Percentiles rank a stretch among this genome's conserved stretches.
Evolutionary conservation across 2,329 filamentous ascomycete species (phyloP).

Genomic region (Fusarium sp.): DNA sequence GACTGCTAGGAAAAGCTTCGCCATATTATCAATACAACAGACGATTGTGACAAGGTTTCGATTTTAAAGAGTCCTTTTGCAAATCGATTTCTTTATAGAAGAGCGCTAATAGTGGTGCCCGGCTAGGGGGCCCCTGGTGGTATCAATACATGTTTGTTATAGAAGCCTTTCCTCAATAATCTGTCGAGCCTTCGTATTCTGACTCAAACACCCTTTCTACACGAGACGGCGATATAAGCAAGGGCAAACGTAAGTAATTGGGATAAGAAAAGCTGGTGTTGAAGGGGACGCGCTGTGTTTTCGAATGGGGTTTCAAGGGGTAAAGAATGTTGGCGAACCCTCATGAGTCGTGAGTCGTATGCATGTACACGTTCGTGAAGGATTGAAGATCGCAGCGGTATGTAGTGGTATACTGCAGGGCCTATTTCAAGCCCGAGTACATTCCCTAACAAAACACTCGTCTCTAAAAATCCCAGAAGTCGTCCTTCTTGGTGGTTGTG

Average conservation of each 20-base stretch:
- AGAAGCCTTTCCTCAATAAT: neutral
- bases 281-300: slow-evolving; percentile 4
- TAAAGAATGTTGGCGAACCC: slow-evolving; percentile 17
- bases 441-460: slow-evolving; percentile 14
- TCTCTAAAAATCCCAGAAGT: slow-evolving; percentile 62
- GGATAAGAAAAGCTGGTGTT: neutral
- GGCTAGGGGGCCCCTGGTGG: slow-evolving; percentile 13
- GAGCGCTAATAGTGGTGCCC: slow-evolving; percentile 18
- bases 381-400: neutral
- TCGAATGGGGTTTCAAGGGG: slow-evolving; percentile 20
- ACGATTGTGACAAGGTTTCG: neutral
- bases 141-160: slow-evolving; percentile 18
- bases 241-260: slow-evolving; percentile 15
- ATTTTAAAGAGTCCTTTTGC: neutral
- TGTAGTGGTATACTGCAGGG: neutral
- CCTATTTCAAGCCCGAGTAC: neutral
- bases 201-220: slow-evolving; percentile 15
- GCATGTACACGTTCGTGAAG: slow-evolving; percentile 14
- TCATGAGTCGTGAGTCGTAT: slow-evolving; percentile 22
- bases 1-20: neutral
- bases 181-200: slow-evolving; percentile 14
- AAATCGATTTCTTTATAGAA: neutral
- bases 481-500: slow-evolving; percentile 53
- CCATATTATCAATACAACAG: neutral
- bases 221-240: slow-evolving; percentile 26